Conservation (phyloP, 495 filamentous ascomycete species). For the Parmelia sp. region DNA sequence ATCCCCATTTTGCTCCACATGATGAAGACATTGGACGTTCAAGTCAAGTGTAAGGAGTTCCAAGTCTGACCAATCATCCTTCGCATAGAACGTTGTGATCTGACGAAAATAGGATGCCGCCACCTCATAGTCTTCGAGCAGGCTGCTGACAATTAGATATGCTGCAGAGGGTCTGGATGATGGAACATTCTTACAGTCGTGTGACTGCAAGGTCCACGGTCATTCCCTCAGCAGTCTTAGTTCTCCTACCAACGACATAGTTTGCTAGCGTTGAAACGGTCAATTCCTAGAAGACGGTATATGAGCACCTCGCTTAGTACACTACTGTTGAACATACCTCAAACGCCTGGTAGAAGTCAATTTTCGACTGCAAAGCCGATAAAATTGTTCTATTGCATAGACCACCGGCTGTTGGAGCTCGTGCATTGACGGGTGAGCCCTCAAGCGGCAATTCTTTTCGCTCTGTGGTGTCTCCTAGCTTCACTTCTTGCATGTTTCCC, state of each 20-base stretch:
- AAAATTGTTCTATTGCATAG: conserved; percentile 47
- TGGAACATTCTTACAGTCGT: conserved; percentile 53
- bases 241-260: conserved; percentile 67
- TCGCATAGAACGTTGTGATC: conserved; percentile 76
- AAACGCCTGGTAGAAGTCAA: conserved; percentile 37
- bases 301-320: neutral
- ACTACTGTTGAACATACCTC: conserved; percentile 15
- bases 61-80: conserved; percentile 69
- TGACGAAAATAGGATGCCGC: conserved; percentile 75
- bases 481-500: conserved; percentile 48
- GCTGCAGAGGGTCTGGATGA: neutral
- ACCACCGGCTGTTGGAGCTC: conserved; percentile 32
- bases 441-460: neutral
- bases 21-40: conserved; percentile 76
- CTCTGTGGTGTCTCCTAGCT: conserved; percentile 37
- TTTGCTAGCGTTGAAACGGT: conserved; percentile 43
- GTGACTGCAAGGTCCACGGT: conserved; percentile 82
- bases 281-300: conserved; percentile 26
- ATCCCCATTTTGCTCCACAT: conserved; percentile 68
- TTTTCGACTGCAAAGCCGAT: conserved; percentile 43
- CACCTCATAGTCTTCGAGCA: conserved; percentile 61
- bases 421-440: conserved; percentile 6
- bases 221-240: conserved; percentile 65
- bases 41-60: conserved; percentile 79
- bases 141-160: conserved; percentile 29